Base-by-base conservation (phyloP, 2,329 filamentous ascomycete genomes). In the Coniochaeta hoffmannii region DNA sequence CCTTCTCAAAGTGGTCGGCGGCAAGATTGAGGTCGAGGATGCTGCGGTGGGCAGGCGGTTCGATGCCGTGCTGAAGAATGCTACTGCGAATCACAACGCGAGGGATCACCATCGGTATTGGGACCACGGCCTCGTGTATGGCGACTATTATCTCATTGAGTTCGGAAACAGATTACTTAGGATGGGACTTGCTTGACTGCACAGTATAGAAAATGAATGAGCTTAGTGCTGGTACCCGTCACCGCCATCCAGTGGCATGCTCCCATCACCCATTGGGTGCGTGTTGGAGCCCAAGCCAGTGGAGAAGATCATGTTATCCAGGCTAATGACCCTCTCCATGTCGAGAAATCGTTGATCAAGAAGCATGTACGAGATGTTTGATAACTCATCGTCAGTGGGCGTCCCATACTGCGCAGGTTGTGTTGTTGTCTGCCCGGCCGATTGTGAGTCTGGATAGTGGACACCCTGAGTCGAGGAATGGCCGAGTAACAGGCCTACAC, bases 91-190 rank as follows among this genome's bases (percentile, higher is more conserved):
- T 38, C 62, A 69, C 53, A 71, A 71, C 28, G 60, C 60, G 0
- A 60, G 64, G 7, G 68, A 67, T 5, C 61, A 63, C 12, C 64
- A 64, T 56, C 55, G 67, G 44, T 50, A 50, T 31, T 51, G 66
- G 58, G 64, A 72, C 11, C 70, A 73, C 57, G 76, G 76, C 0
- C 55, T 79, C 10, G 76, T 79, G 1, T 79, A 78, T 64, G 76
- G 69, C 0, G 76, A 78, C 58, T 79, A 79, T 57, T 79, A 73
- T 57, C 62, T 78, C 15, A 61, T 78, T 4, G 73, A 76, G 55
- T 73, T 76, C 59, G 74, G 74, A 2, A 77, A 77, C 55, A 70
- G 72, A 55, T 57, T 77, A 14, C 57, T 77, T 49, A 60, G 62
- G 38, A 66, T 71, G 67, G 65, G 64, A 10, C 35, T 63, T 22